phyloP scores from a whole-genome alignment of 2,329 filamentous ascomycete genomes.

The Chaetomiaceae sp. region DNA sequence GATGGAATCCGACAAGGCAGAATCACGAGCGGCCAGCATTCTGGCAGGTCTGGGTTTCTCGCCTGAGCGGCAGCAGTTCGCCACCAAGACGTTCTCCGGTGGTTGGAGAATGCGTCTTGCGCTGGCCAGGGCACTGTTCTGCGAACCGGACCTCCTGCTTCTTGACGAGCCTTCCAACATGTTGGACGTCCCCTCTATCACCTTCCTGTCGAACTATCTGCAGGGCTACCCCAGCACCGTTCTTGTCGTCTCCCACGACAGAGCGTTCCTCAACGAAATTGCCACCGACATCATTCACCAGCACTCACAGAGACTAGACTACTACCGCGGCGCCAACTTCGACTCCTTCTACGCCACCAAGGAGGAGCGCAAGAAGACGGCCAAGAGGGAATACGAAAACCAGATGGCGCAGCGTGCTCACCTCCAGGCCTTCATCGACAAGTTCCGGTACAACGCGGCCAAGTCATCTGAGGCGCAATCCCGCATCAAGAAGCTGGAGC shows the following conservation, averaged over 20 bases:
- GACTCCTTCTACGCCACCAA: slow-evolving; percentile 96
- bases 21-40: slow-evolving; percentile 91
- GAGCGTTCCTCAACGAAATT: slow-evolving; percentile 97
- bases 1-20: slow-evolving; percentile 99
- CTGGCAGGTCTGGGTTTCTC: slow-evolving; percentile 96
- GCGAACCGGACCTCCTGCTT: slow-evolving; percentile 89
- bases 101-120: slow-evolving; percentile 99
- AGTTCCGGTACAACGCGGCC: slow-evolving; percentile 98
- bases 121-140: slow-evolving; percentile 90
- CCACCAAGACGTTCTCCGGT: slow-evolving; percentile 97
- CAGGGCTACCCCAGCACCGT: slow-evolving; percentile 92
- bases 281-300: slow-evolving; percentile 99
- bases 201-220: slow-evolving; percentile 93
- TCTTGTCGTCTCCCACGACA: slow-evolving; percentile 95
- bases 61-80: slow-evolving; percentile 79
- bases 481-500: slow-evolving; percentile 97
- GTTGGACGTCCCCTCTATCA: slow-evolving; percentile 99
- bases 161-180: slow-evolving; percentile 99
- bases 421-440: slow-evolving; percentile 97
- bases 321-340: slow-evolving; percentile 97
- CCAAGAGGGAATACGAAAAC: slow-evolving; percentile 96
- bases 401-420: slow-evolving; percentile 93
- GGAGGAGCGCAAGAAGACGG: slow-evolving; percentile 93
- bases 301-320: slow-evolving; percentile 93
- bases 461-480: slow-evolving; percentile 98